Percentiles rank a stretch among this genome's conserved stretches.
Evolutionary conservation across 345 rosid species (phyloP).

Genomic region (Pugionium cornutum): DNA sequence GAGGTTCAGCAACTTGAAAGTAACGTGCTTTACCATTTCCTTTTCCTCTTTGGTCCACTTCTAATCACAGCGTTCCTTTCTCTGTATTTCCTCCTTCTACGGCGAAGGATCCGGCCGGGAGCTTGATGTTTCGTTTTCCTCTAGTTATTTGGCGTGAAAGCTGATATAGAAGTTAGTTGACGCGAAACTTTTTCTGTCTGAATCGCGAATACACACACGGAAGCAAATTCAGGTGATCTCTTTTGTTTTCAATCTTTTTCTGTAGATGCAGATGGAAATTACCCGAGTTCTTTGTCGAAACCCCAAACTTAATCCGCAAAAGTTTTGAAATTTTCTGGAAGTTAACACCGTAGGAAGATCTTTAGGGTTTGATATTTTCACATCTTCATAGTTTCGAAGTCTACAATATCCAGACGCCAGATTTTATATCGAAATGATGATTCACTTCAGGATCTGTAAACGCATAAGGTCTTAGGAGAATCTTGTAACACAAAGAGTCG

Average conservation of each 20-base stretch:
- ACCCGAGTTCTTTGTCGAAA: neutral
- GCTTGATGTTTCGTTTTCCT: slow-evolving; percentile 25
- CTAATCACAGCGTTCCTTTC: slow-evolving; percentile 22
- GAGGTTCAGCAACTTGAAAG: slow-evolving; percentile 1
- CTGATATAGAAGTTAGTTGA: slow-evolving; percentile 11
- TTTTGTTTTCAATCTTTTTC: slow-evolving; percentile 11
- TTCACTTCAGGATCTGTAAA: slow-evolving; percentile 23
- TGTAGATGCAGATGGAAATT: slow-evolving; percentile 22
- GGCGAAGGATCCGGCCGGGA: slow-evolving; percentile 32
- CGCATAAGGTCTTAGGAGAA: neutral
- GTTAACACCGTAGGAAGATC: slow-evolving; percentile 9
- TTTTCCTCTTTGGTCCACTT: slow-evolving; percentile 14
- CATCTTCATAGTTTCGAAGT: slow-evolving; percentile 20
- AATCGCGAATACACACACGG: neutral
- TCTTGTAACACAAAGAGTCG: neutral
- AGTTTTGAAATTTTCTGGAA: neutral
- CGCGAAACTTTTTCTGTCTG: slow-evolving; percentile 10
- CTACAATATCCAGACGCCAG: slow-evolving; percentile 3
- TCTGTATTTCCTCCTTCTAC: slow-evolving; percentile 27
- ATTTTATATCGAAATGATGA: neutral
- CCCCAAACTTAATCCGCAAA: neutral
- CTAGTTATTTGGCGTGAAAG: slow-evolving; percentile 34
- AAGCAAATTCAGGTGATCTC: slow-evolving; percentile 34
- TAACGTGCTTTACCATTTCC: slow-evolving; percentile 25
- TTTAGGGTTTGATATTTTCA: slow-evolving; percentile 23